phyloP scores from a whole-genome alignment of 352 stramenopile species.

The Phytophthora crassamura region DNA sequence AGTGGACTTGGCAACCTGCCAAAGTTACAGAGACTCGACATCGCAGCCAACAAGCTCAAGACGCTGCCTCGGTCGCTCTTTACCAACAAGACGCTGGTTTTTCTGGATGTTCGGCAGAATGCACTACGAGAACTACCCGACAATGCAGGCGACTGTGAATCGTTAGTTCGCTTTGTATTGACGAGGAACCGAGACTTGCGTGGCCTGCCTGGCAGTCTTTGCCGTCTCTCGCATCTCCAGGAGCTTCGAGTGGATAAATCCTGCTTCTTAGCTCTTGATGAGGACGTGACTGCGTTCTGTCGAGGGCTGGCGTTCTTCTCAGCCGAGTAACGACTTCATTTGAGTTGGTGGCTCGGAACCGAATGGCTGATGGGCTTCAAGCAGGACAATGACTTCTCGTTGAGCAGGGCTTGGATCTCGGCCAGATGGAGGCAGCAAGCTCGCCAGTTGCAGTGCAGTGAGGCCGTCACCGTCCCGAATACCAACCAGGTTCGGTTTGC shows the following conservation, averaged over 20 bases:
- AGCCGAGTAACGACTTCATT: slow-evolving; percentile 41
- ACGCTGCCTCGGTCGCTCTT: slow-evolving; percentile 37
- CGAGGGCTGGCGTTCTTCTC: slow-evolving; percentile 39
- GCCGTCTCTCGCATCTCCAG: slow-evolving; percentile 28
- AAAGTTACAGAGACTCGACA: slow-evolving; percentile 48
- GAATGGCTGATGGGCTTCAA: slow-evolving; percentile 29
- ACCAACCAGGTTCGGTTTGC: slow-evolving; percentile 11
- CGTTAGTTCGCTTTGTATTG: slow-evolving; percentile 41
- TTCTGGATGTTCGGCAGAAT: slow-evolving; percentile 49
- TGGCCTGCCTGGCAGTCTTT: slow-evolving; percentile 37
- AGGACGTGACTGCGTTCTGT: slow-evolving; percentile 47
- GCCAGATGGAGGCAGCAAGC: slow-evolving; percentile 4
- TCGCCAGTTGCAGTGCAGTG: slow-evolving; percentile 37
- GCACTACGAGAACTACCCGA: slow-evolving; percentile 38
- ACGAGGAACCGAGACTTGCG: slow-evolving; percentile 44
- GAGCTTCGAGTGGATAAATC: slow-evolving; percentile 57
- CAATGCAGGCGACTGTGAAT: slow-evolving; percentile 35
- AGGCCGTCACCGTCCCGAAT: slow-evolving; percentile 33
- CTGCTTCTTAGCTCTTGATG: slow-evolving; percentile 53
- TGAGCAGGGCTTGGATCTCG: not conserved
- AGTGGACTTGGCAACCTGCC: slow-evolving; percentile 25
- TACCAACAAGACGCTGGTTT: slow-evolving; percentile 20
- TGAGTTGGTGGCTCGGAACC: not conserved
- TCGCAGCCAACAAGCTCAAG: slow-evolving; percentile 50
- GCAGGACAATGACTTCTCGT: slow-evolving; percentile 32